Evolutionary conservation across 495 filamentous ascomycete genomes (phyloP).

Genomic region (Talaromyces trachyspermus): DNA sequence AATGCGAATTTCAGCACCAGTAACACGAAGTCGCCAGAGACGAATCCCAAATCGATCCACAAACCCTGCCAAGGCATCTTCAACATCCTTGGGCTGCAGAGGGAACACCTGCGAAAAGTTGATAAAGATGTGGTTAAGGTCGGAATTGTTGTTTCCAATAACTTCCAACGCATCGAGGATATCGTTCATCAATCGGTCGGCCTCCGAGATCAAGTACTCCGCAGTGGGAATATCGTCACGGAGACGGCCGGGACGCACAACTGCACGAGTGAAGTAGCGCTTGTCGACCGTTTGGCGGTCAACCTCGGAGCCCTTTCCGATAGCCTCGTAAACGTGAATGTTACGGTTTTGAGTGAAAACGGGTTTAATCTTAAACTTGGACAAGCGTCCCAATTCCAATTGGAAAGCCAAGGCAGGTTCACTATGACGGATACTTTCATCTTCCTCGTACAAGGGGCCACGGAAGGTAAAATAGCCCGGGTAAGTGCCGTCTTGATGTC

Average conservation of each 20-base stretch:
- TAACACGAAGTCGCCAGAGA: conserved; percentile 92
- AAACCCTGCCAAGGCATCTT: conserved; percentile 91
- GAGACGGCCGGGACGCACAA: conserved; percentile 85
- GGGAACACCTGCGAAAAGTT: conserved; percentile 97
- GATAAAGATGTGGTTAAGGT: conserved; percentile 99
- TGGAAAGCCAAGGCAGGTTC: conserved; percentile 97
- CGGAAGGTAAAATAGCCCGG: conserved; percentile 98
- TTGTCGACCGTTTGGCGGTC: conserved; percentile 61
- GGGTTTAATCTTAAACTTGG: conserved; percentile 95
- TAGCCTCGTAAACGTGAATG: conserved; percentile 95
- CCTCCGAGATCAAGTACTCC: conserved; percentile 96
- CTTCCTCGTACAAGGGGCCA: conserved; percentile 80
- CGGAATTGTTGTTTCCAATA: conserved; percentile 97
- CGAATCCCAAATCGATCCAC: conserved; percentile 92
- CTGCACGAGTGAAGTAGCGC: conserved; percentile 94
- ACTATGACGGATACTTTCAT: conserved; percentile 90
- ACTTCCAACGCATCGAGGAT: conserved; percentile 97
- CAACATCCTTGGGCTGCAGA: conserved; percentile 80
- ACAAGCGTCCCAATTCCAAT: conserved; percentile 85
- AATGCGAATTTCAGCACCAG: conserved; percentile 96
- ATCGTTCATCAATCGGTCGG: conserved; percentile 92
- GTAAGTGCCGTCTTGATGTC: conserved; percentile 88
- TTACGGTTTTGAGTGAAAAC: conserved; percentile 98
- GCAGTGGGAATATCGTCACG: conserved; percentile 95
- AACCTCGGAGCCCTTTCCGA: conserved; percentile 86